phyloP scores from a whole-genome alignment of 139 green algal species.

The Choricystis sp. region DNA sequence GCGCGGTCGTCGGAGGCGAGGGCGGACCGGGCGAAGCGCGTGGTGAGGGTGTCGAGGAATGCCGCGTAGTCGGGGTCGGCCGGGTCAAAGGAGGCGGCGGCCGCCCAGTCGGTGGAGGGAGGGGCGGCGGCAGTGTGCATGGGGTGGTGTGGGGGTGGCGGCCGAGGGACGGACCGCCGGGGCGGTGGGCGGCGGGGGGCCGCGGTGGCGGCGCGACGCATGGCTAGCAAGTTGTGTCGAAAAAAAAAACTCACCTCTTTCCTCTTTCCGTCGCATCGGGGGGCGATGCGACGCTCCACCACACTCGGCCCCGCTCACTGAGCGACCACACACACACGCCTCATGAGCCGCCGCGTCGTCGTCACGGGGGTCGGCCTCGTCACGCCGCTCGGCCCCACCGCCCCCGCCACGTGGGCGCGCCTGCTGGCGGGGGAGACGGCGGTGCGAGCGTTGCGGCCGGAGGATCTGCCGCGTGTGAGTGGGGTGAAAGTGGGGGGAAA shows the following conservation, averaged over 20 bases:
- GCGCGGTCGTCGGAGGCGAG: not conserved
- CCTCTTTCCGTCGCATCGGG: no score
- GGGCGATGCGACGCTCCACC: no score
- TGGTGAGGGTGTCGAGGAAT: not conserved
- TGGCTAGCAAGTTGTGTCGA: no score
- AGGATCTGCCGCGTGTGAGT: slow-evolving; percentile 52
- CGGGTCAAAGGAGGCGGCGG: not conserved
- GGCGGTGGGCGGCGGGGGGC: no score
- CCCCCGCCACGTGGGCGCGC: slow-evolving; percentile 36
- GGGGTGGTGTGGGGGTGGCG: not conserved
- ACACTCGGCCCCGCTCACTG: no score
- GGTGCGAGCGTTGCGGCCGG: slow-evolving; percentile 30
- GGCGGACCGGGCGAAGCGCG: not conserved
- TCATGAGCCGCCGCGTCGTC: slow-evolving; percentile 42
- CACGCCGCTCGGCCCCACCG: slow-evolving; percentile 60
- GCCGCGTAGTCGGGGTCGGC: not conserved
- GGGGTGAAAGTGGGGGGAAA: not conserved
- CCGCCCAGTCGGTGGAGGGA: not conserved
- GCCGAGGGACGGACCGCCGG: no score
- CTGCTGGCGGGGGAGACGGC: slow-evolving; percentile 43
- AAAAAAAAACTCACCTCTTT: no score
- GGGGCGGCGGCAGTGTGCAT: not conserved
- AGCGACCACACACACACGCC: no score
- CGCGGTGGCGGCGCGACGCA: no score
- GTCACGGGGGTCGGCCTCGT: slow-evolving; percentile 78